Percentiles rank a stretch among this genome's conserved stretches.
Conservation (phyloP, 2,329 filamentous ascomycete species). For the Penicillium thymicola region DNA sequence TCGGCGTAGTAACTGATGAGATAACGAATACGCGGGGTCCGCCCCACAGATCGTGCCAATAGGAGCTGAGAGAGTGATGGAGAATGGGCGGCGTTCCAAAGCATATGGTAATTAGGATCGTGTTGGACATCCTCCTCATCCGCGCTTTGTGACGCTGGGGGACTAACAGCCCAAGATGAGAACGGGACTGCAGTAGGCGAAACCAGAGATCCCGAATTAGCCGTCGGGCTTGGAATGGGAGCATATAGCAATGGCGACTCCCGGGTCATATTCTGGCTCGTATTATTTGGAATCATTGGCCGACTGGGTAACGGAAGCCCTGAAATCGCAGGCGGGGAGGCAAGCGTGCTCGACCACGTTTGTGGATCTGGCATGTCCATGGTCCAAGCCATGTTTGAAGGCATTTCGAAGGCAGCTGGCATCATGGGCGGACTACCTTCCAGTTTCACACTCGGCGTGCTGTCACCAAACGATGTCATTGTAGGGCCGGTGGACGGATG, state of each 20-base stretch:
- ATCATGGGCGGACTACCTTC: constrained; percentile 7
- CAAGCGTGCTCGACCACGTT: constrained; percentile 17
- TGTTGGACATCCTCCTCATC: constrained; percentile 21
- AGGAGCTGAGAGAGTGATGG: constrained; percentile 38
- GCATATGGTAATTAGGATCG: constrained; percentile 10
- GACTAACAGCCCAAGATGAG: constrained; percentile 4
- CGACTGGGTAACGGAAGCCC: constrained; percentile 20
- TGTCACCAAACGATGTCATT: constrained; percentile 6
- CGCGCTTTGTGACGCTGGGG: constrained; percentile 11
- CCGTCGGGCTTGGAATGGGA: constrained; percentile 13
- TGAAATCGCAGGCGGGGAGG: constrained; percentile 19
- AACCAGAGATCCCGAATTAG: constrained; percentile 9
- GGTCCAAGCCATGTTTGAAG: constrained; percentile 19
- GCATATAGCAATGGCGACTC: constrained; percentile 16
- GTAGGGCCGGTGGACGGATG: constrained; percentile 1
- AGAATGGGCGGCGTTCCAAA: constrained; percentile 24
- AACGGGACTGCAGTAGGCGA: constrained; percentile 16
- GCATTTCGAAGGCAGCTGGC: constrained; percentile 13
- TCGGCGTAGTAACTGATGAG: constrained; percentile 93
- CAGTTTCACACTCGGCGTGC: constrained; percentile 2
- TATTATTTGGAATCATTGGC: constrained; percentile 9
- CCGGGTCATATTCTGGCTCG: constrained; percentile 13
- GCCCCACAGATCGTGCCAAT: constrained; percentile 52
- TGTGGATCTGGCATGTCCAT: constrained; percentile 24
- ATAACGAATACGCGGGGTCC: constrained; percentile 74